Conservation (phyloP, 257 asterid species). For the Petunia secreta region DNA sequence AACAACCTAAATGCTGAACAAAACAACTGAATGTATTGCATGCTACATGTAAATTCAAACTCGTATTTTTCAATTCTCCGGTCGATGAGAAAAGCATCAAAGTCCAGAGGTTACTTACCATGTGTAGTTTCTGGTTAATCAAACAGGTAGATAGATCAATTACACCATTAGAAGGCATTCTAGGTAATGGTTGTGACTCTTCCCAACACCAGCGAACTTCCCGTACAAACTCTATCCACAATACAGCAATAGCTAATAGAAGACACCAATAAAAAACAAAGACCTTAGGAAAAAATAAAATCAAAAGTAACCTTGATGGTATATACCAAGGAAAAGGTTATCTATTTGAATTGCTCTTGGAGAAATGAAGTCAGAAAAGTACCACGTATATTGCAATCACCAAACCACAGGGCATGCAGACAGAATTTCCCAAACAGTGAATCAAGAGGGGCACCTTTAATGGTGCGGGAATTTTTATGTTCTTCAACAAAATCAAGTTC, state of each 20-base stretch:
- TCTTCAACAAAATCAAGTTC: conserved; percentile 47
- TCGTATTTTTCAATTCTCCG: too few species aligned
- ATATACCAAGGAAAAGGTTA: not conserved
- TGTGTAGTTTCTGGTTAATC: conserved; percentile 84
- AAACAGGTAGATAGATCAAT: conserved; percentile 83
- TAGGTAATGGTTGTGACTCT: conserved; percentile 85
- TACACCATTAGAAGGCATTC: conserved; percentile 66
- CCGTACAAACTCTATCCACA: conserved; percentile 93
- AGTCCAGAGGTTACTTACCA: conserved; percentile 51
- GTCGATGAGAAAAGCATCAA: too few species aligned
- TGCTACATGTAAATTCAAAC: too few species aligned
- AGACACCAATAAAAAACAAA: conserved; percentile 26
- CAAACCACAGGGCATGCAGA: conserved; percentile 94
- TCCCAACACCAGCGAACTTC: conserved; percentile 98
- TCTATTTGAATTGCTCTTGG: not conserved
- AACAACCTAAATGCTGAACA: too few species aligned
- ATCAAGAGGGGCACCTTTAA: conserved; percentile 86
- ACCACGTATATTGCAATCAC: conserved; percentile 92
- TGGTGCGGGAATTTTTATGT: conserved; percentile 66
- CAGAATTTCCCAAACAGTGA: conserved; percentile 92
- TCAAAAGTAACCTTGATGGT: not conserved
- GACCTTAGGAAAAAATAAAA: conserved; percentile 23
- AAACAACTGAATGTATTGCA: too few species aligned
- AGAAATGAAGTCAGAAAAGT: conserved; percentile 25
- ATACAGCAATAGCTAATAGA: conserved; percentile 75